Evolutionary conservation across 306 rosid genomes (phyloP).

Genomic region (Sechiopsis laciniata): DNA sequence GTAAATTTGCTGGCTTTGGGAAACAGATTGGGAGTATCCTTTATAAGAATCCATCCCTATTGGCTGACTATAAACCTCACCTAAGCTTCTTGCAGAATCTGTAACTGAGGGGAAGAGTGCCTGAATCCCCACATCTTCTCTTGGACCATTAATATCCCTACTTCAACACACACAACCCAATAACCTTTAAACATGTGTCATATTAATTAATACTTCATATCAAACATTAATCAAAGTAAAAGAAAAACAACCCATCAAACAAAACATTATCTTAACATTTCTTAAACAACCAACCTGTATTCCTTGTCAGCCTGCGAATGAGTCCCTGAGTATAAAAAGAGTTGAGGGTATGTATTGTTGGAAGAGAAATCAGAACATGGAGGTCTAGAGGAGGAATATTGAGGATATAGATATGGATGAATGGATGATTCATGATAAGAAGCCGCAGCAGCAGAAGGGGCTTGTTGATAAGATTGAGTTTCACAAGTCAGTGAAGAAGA

Average conservation of each 20-base stretch:
- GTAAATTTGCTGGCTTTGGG: slow-evolving; percentile 34
- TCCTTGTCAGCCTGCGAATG: slow-evolving; percentile 47
- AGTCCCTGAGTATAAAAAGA: slow-evolving; percentile 52
- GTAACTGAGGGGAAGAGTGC: slow-evolving; percentile 80
- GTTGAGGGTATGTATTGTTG: slow-evolving; percentile 45
- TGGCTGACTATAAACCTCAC: slow-evolving; percentile 48
- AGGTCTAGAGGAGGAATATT: slow-evolving; percentile 47
- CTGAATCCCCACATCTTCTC: slow-evolving; percentile 66
- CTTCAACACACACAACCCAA: slow-evolving; percentile 16
- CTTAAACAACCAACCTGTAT: slow-evolving; percentile 46
- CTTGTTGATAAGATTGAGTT: slow-evolving; percentile 30
- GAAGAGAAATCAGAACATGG: slow-evolving; percentile 42
- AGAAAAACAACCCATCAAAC: slow-evolving; percentile 17
- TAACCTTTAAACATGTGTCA: not conserved
- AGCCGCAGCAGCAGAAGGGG: slow-evolving; percentile 21
- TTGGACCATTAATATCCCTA: slow-evolving; percentile 63
- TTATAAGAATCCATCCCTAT: slow-evolving; percentile 47
- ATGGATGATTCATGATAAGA: slow-evolving; percentile 44
- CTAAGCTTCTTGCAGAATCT: slow-evolving; percentile 43
- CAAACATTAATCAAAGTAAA: slow-evolving; percentile 15
- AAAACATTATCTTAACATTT: too few relatives aligned
- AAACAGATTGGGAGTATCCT: slow-evolving; percentile 46
- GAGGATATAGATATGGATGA: slow-evolving; percentile 47
- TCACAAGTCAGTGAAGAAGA: slow-evolving; percentile 47
- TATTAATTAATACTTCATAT: slow-evolving; percentile 6